A percentile compares a stretch with the other conserved stretches of the same genome.
phyloP scores from a whole-genome alignment of 768 basidiomycete genomes.

The Boletus subparvulus region DNA sequence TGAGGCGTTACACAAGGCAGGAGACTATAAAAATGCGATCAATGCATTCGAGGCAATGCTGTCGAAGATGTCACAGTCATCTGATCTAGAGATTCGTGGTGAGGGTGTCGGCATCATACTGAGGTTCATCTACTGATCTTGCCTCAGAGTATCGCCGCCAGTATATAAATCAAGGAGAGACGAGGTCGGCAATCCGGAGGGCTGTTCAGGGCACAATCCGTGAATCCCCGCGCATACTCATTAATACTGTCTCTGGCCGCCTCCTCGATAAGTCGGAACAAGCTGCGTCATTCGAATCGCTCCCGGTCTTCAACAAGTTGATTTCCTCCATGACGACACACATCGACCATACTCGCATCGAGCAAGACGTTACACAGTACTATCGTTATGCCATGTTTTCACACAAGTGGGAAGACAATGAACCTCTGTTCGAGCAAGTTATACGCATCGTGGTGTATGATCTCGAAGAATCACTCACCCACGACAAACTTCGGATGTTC shows the following conservation, averaged over 20 bases:
- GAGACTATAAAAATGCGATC: not conserved
- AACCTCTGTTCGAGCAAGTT: not conserved
- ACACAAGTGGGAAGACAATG: slow-evolving; percentile 4
- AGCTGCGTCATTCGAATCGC: not conserved
- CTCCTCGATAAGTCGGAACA: not conserved
- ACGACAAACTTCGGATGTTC: slow-evolving; percentile 7
- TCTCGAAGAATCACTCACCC: not conserved
- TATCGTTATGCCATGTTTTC: slow-evolving; percentile 6
- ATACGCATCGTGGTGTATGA: not conserved
- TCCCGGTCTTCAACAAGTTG: not conserved
- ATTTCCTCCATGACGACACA: not conserved
- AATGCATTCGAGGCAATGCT: not conserved
- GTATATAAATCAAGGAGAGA: no score
- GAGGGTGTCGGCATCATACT: not conserved
- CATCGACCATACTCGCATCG: not conserved
- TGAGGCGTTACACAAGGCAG: not conserved
- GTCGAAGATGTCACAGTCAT: not conserved
- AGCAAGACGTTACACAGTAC: not conserved
- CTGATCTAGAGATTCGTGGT: not conserved
- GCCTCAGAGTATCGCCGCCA: no score
- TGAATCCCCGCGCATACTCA: not conserved
- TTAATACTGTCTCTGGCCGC: not conserved
- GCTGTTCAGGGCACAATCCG: not conserved
- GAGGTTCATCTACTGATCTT: no score
- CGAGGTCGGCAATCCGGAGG: no score